phyloP scores from a whole-genome alignment of 1,284 basidiomycete species.

The Cutaneotrichosporon cutaneum region DNA sequence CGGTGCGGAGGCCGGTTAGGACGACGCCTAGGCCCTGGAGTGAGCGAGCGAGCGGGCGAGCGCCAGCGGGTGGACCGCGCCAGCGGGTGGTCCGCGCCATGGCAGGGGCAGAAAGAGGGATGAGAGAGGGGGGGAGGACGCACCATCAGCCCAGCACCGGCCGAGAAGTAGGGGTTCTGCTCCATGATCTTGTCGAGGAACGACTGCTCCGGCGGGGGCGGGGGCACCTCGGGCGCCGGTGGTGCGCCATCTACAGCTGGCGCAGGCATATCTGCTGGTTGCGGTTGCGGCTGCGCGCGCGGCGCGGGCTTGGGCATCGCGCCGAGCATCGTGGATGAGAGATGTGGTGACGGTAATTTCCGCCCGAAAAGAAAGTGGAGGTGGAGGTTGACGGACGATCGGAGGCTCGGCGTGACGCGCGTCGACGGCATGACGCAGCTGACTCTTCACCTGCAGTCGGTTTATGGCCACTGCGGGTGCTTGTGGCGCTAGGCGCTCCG shows the following conservation, averaged over 20 bases:
- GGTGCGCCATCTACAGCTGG: not conserved
- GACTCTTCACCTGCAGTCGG: too few relatives aligned
- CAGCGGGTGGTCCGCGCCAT: too few relatives aligned
- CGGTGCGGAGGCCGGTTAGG: constrained; percentile 70
- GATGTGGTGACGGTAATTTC: not conserved
- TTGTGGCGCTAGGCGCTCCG: too few relatives aligned
- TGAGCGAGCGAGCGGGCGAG: constrained; percentile 17
- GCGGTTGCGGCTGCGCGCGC: not conserved
- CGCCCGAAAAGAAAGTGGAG: not conserved
- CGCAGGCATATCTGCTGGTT: not conserved
- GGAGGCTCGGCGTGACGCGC: not conserved
- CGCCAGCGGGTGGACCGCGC: too few relatives aligned
- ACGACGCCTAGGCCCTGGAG: constrained; percentile 79
- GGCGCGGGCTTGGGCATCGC: not conserved
- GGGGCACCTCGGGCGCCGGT: not conserved
- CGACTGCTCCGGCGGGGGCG: constrained; percentile 4
- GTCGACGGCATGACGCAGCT: not conserved
- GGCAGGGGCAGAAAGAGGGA: too few relatives aligned
- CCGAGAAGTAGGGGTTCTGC: constrained; percentile 79
- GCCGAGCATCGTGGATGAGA: not conserved
- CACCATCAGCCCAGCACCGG: constrained; percentile 94
- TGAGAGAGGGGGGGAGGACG: constrained; percentile 26
- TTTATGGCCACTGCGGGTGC: too few relatives aligned
- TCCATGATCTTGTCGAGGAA: constrained; percentile 38
- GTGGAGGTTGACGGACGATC: constrained; percentile 1